These are phyloP conservation scores for Infundibulicybe gibba DNA, from an alignment of 768 basidiomycete genomes.

Conservation along the genomic window DNA sequence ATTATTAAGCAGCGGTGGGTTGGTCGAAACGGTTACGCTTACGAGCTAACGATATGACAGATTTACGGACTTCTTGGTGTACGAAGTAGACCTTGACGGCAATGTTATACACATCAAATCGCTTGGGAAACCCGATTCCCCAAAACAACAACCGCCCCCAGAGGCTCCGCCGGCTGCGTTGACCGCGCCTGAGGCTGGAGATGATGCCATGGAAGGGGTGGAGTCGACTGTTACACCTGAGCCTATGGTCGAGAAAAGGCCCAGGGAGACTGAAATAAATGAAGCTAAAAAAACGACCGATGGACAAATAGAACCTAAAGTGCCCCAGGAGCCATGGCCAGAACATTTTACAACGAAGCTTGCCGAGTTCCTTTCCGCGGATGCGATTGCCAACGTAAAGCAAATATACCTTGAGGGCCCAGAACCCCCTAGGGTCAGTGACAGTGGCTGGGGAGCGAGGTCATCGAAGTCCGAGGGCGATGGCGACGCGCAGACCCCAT, in stretches of 20 bases:
- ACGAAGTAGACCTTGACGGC: conserved; percentile 81
- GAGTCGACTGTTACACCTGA: conserved; percentile 6
- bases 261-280: conserved; percentile 6
- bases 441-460: conserved; percentile 71
- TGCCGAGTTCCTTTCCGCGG: conserved; percentile 58
- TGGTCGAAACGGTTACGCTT: not conserved
- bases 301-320: conserved; percentile 11
- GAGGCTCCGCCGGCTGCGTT: conserved; percentile 12
- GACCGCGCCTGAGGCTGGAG: conserved; percentile 10
- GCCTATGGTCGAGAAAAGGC: not conserved
- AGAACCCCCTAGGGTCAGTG: conserved; percentile 68
- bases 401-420: conserved; percentile 79
- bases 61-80: conserved; percentile 96
- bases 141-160: conserved; percentile 33
- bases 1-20: conserved; percentile 95
- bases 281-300: conserved; percentile 8
- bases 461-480: conserved; percentile 26
- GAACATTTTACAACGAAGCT: conserved; percentile 54
- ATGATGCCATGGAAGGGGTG: conserved; percentile 15
- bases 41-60: conserved; percentile 31
- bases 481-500: conserved; percentile 4
- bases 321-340: conserved; percentile 56
- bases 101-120: conserved; percentile 80
- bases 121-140: conserved; percentile 64
- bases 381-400: conserved; percentile 60